phyloP scores from a whole-genome alignment of 164 flowering plant species.

The Magnolia officinalis region DNA sequence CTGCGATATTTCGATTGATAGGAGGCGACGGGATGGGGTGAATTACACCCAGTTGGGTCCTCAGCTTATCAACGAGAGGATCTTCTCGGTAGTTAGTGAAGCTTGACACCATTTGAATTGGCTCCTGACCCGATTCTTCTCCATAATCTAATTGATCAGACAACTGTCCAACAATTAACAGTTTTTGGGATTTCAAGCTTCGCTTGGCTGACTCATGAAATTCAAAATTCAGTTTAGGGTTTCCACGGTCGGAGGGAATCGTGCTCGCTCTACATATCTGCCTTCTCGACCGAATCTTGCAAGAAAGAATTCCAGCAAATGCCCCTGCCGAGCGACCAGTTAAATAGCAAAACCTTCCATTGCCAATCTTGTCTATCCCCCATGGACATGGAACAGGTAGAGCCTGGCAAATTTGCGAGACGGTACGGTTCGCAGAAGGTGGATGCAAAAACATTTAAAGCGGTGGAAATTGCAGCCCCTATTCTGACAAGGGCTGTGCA shows the following conservation, averaged over 20 bases:
- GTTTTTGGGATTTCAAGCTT: slow-evolving; percentile 26
- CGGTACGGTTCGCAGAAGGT: slow-evolving; percentile 29
- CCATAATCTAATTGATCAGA: slow-evolving; percentile 42
- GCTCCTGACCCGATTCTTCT: slow-evolving; percentile 22
- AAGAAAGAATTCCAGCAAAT: slow-evolving; percentile 6
- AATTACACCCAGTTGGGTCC: slow-evolving; percentile 85
- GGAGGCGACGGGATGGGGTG: slow-evolving; percentile 93
- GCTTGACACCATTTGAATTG: slow-evolving; percentile 40
- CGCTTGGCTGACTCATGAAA: slow-evolving; percentile 31
- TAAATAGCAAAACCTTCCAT: neutral
- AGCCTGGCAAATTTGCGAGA: slow-evolving; percentile 13
- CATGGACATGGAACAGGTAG: slow-evolving; percentile 12
- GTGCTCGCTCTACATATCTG: slow-evolving; percentile 13
- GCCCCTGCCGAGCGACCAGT: neutral
- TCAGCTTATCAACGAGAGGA: slow-evolving; percentile 82
- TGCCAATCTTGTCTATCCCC: slow-evolving; percentile 3
- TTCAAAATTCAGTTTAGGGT: slow-evolving; percentile 24
- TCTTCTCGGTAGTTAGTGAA: slow-evolving; percentile 66
- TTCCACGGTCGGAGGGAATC: slow-evolving; percentile 13
- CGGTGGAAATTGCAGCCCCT: slow-evolving; percentile 4
- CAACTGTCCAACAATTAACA: slow-evolving; percentile 36
- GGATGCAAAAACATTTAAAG: slow-evolving; percentile 44
- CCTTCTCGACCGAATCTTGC: slow-evolving; percentile 1
- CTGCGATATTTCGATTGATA: slow-evolving; percentile 50
- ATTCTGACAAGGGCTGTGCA: neutral